Evolutionary conservation across 2,329 filamentous ascomycete genomes (phyloP).

Genomic region (Alternaria solani): DNA sequence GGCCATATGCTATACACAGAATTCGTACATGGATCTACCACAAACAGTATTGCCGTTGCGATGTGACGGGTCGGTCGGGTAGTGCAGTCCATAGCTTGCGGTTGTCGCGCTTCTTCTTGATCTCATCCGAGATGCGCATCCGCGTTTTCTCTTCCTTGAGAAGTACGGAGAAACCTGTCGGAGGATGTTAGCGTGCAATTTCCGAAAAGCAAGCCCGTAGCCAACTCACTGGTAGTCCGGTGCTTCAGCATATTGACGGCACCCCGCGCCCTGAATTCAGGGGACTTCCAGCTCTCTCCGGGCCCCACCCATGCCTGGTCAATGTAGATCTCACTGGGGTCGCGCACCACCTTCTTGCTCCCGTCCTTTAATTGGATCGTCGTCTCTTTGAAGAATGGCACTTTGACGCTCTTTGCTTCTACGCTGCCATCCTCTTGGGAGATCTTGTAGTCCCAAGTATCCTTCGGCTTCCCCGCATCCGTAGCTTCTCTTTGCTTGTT

Average conservation of each 20-base stretch:
- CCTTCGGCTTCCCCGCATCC: slow-evolving; percentile 19
- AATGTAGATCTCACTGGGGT: slow-evolving; percentile 86
- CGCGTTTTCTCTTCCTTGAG: slow-evolving; percentile 94
- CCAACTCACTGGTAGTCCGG: slow-evolving; percentile 74
- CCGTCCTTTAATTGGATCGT: slow-evolving; percentile 79
- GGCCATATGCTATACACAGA: slow-evolving; percentile 10
- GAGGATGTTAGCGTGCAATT: background rate
- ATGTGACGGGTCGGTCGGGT: slow-evolving; percentile 83
- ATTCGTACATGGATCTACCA: slow-evolving; percentile 67
- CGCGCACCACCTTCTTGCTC: slow-evolving; percentile 72
- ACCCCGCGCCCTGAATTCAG: slow-evolving; percentile 80
- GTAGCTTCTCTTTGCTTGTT: slow-evolving; percentile 25
- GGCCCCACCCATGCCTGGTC: slow-evolving; percentile 92
- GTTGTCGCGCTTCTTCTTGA: slow-evolving; percentile 75
- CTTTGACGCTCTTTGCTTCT: slow-evolving; percentile 16
- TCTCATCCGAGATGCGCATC: slow-evolving; percentile 80
- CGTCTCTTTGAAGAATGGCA: slow-evolving; percentile 49
- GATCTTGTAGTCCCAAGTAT: slow-evolving; percentile 21
- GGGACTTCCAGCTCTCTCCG: slow-evolving; percentile 59
- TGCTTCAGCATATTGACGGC: slow-evolving; percentile 71
- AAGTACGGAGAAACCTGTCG: slow-evolving; percentile 74
- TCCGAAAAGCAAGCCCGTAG: slow-evolving; percentile 33
- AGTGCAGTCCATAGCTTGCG: slow-evolving; percentile 86
- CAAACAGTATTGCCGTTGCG: slow-evolving; percentile 87
- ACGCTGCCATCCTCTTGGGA: slow-evolving; percentile 16